phyloP scores from a whole-genome alignment of 768 basidiomycete species.

The Artomyces pyxidatus region DNA sequence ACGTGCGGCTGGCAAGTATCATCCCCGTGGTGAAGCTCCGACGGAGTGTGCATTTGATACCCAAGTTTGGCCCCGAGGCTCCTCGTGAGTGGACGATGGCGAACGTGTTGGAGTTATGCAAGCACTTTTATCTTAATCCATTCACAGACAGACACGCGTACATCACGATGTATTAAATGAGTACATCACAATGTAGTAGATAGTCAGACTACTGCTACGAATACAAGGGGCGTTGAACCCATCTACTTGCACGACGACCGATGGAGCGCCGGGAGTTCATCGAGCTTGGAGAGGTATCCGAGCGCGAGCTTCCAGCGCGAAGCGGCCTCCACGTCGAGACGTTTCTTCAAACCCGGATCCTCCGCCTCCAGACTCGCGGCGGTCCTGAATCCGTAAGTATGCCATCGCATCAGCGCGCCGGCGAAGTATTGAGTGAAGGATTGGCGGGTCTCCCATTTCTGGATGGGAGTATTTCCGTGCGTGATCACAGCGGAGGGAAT shows the following conservation, averaged over 20 bases:
- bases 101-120: conserved; percentile 24
- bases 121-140: conserved; percentile 24
- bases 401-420: conserved; percentile 2
- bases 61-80: conserved; percentile 22
- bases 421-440: conserved; percentile 6
- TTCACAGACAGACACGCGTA: conserved; percentile 25
- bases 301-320: no score
- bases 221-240: no score
- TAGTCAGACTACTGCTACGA: no score
- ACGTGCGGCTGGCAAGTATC: conserved; percentile 15
- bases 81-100: conserved; percentile 25
- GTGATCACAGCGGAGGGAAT: conserved; percentile 12
- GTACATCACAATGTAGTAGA: no score
- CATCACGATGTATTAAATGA: conserved; percentile 5
- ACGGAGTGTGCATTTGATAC: conserved; percentile 25
- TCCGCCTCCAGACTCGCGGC: no score
- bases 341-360: no score
- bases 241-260: no score
- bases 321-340: no score
- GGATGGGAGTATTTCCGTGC: conserved; percentile 15
- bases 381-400: not conserved
- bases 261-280: no score
- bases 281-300: no score
- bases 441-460: not conserved
- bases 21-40: conserved; percentile 19